Base-by-base conservation (phyloP, 306 rosid genomes). In the Acacia confusa region DNA sequence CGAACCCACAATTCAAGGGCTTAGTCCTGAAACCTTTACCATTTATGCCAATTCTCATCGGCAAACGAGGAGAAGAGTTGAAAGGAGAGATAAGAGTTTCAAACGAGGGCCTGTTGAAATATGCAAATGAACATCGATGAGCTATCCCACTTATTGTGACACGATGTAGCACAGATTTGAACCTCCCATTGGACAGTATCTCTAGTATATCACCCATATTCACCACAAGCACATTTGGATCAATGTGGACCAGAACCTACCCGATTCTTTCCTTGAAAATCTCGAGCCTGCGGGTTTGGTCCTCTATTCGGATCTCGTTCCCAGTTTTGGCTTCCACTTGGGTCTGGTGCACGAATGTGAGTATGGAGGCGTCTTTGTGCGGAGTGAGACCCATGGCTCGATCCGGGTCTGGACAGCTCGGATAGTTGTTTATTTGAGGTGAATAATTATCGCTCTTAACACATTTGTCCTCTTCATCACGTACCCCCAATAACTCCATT, bases 181-280 rank as follows among this genome's bases (percentile, higher is more conserved):
- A 88, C 84, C 87, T 70, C 0, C 88, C 88, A 30, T 92, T 91
- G 0, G 98, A 92, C 27, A 91, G 25, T 10, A 94, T 84, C 16
- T 86, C 93, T 19, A 88, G 74, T 41, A 91, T 55, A 72, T 94
- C 97, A n/a, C 97, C 98, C 2, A 87, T 77, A 70, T 90, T 86
- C 19, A 91, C 86, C 0, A 86, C 87, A 8, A 94, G 81, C 15
- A 89, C 85, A 58, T 78, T 81, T 0, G 80, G 79, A 4, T 65
- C 60, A 1, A 92, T 93, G 20, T 79, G 47, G 75, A 92, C 94
- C 0, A 81, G 79, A 44, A 90, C 84, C 95, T 91, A 94, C 1
- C 92, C 94, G 5, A 52, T 52, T 52, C 58, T 24, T 17, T 52
- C 58, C 22, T 52, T 52, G n/a, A 52, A 52, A 1, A 52, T 4